Evolutionary conservation across 331 rosid species (phyloP), one percentile per base, ranked within the genome.

Genomic region (Malus hybrid): DNA sequence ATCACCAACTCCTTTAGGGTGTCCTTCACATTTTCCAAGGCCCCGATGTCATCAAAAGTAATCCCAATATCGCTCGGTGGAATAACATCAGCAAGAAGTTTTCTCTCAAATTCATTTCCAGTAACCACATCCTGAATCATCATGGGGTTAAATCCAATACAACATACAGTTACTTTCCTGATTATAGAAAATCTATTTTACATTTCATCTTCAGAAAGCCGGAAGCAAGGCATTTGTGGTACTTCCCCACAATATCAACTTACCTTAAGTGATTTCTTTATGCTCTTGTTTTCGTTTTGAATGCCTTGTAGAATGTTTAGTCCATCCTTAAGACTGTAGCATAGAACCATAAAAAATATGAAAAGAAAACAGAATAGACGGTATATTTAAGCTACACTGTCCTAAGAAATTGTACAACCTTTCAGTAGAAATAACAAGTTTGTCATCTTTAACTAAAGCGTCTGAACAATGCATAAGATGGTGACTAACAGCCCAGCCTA

Each of bases 1-100:
- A 94, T 94, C 77, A 94, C 97, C 87, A 94, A 79, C 73, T 94
- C 98, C 85, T 91, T 93, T 87, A 93, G 79, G 26, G 98, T 93
- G 79, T 93, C 97, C 90, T 93, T 93, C 67, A 93, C 97, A 72
- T 82, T 91, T 86, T 94, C 98, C 68, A 94, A 86, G 63, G 98
- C 98, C 65, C 98, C 98, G 39, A 94, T 90, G 78, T 94, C 94
- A 82, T 94, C 97, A 85, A 94, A 94, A 29, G 95, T 88, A 73
- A 94, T 96, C 66, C 98, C 98, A 81, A 94, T 87, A 77, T 94
- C 96, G 18, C 75, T 85, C 0, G 98, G 96, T 5, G 98, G 95
- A 80, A 91, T 91, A 81, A 94, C 98, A 86, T 94, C 95, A 16
- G 81, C 91, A 66, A 94, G 96, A 75, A 94, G 87, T 77, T 88